A percentile compares a stretch with the other conserved stretches of the same genome.
These are phyloP conservation scores for Colletotrichum kahawae DNA, from an alignment of 2,329 filamentous ascomycete species.

Conservation along the genomic window DNA sequence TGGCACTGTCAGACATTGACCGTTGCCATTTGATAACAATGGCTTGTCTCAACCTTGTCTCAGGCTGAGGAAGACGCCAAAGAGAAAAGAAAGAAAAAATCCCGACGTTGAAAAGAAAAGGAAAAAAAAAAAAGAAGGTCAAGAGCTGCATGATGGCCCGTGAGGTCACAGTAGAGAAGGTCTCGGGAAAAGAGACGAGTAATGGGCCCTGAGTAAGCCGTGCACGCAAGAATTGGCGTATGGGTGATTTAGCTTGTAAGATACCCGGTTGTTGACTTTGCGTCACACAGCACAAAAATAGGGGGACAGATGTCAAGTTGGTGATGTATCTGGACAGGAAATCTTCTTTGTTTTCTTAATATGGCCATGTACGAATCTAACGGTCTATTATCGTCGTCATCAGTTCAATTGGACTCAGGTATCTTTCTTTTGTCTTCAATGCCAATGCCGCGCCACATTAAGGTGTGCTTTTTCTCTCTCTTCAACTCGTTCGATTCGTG, in stretches of 20 bases:
- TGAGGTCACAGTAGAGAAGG: not conserved
- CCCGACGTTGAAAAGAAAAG: not conserved
- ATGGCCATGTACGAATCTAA: conserved; percentile 12
- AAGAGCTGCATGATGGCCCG: not conserved
- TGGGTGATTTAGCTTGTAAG: conserved; percentile 12
- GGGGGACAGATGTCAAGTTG: not conserved
- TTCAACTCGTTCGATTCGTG: not conserved
- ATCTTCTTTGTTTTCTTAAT: conserved; percentile 15
- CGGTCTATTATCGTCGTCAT: conserved; percentile 16
- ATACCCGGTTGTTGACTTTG: conserved; percentile 18
- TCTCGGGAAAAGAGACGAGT: not conserved
- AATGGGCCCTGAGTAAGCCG: not conserved
- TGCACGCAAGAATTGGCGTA: not conserved
- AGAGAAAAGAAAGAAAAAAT: not conserved
- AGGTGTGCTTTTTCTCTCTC: not conserved
- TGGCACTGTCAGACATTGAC: conserved; percentile 17
- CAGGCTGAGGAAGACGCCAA: not conserved
- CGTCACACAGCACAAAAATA: not conserved
- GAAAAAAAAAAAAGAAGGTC: not conserved
- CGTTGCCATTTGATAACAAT: not conserved
- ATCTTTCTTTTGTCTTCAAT: conserved; percentile 12
- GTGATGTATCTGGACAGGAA: not conserved
- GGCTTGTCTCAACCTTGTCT: not conserved
- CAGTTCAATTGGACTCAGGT: conserved; percentile 7
- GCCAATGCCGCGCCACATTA: not conserved